Evolutionary conservation across 2,329 filamentous ascomycete genomes (phyloP).

Genomic region (Diaporthe destruens): DNA sequence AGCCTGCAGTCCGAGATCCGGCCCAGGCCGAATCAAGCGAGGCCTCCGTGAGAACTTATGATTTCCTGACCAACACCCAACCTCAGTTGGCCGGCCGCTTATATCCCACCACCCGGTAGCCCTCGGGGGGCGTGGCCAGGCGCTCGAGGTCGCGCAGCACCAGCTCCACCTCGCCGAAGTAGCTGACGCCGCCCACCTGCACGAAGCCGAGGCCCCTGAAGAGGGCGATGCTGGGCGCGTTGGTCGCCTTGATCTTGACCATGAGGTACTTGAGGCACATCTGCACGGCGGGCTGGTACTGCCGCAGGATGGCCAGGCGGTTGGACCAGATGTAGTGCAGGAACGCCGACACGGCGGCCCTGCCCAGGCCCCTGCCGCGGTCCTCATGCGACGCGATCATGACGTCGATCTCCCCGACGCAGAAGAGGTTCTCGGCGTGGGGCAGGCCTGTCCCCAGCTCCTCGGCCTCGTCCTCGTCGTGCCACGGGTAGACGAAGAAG

Average conservation of each 20-base stretch:
- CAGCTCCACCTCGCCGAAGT: slow-evolving; percentile 71
- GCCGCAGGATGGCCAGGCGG: slow-evolving; percentile 65
- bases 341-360: slow-evolving; percentile 74
- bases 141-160: slow-evolving; percentile 52
- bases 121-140: slow-evolving; percentile 40
- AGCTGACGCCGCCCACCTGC: slow-evolving; percentile 66
- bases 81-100: slow-evolving; percentile 36
- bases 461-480: slow-evolving; percentile 60
- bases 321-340: slow-evolving; percentile 75
- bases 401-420: slow-evolving; percentile 82
- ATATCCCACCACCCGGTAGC: slow-evolving; percentile 46
- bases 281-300: slow-evolving; percentile 57
- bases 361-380: slow-evolving; percentile 74
- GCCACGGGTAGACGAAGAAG: slow-evolving; percentile 78
- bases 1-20: too few relatives aligned
- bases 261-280: slow-evolving; percentile 48
- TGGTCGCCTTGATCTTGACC: slow-evolving; percentile 66
- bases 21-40: neutral
- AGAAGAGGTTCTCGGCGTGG: slow-evolving; percentile 36
- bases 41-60: neutral
- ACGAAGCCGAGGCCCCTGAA: slow-evolving; percentile 66
- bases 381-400: slow-evolving; percentile 78
- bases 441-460: slow-evolving; percentile 42
- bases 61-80: neutral
- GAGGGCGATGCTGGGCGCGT: slow-evolving; percentile 63